These are phyloP conservation scores for Stephania yunnanensis DNA, from an alignment of 164 flowering plant genomes.

Conservation along the genomic window DNA sequence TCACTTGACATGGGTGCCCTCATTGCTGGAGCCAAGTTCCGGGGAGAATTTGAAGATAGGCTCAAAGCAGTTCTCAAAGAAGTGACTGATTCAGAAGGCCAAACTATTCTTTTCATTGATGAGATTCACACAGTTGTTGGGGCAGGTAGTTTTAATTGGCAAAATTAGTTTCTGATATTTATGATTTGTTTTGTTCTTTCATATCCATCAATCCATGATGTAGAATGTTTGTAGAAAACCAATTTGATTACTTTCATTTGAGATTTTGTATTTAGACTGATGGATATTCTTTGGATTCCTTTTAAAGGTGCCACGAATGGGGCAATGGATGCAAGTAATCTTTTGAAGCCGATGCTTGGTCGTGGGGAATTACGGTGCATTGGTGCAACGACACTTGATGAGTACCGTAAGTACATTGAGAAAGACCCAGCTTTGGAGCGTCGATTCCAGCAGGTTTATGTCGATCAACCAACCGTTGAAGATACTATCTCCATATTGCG, in stretches of 20 bases:
- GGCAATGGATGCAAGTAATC: conserved; percentile 11
- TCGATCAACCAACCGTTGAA: conserved; percentile 11
- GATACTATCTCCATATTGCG: conserved; percentile 13
- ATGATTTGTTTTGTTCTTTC: not conserved
- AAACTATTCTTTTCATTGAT: conserved; percentile 87
- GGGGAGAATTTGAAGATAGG: conserved; percentile 98
- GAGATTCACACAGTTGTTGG: conserved; percentile 99
- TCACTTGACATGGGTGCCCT: conserved; percentile 99
- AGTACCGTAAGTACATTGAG: conserved; percentile 12
- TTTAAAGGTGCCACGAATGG: conserved; percentile 11
- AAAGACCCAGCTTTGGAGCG: conserved; percentile 14
- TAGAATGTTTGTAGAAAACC: too few relatives aligned
- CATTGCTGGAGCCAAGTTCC: conserved; percentile 96
- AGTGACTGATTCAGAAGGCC: conserved; percentile 94
- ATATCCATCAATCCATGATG: too few relatives aligned
- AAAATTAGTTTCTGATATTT: not conserved
- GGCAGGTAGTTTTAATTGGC: conserved; percentile 52
- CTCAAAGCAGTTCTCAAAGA: conserved; percentile 93
- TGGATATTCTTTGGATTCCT: not conserved
- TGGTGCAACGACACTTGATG: conserved; percentile 14
- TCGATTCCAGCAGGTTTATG: conserved; percentile 14
- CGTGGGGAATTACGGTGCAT: conserved; percentile 13
- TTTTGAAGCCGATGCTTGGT: conserved; percentile 13
- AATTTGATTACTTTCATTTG: too few relatives aligned
- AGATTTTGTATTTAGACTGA: not conserved